These are phyloP conservation scores for Porogramme epimiltina DNA, from an alignment of 1,284 basidiomycete genomes.

Conservation along the genomic window DNA sequence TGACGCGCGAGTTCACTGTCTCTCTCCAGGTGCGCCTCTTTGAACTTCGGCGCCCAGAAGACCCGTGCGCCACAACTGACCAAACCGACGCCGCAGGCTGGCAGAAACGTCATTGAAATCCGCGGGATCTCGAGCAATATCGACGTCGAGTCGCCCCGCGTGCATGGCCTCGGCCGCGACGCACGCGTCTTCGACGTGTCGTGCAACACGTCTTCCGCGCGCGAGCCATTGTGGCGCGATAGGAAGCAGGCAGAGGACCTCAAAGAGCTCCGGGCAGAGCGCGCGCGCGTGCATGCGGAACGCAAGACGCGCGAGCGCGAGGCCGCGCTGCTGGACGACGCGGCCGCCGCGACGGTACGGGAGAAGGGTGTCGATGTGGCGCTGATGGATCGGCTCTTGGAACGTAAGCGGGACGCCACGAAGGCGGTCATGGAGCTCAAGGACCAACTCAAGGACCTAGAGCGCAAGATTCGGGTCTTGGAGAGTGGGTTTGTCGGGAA, in stretches of 20 bases:
- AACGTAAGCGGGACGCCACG: constrained; percentile 39
- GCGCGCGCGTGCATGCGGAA: constrained; percentile 37
- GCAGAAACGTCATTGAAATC: constrained; percentile 51
- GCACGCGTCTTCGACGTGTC: constrained; percentile 52
- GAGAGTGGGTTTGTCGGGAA: constrained; percentile 35
- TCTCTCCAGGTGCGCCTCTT: constrained; percentile 30
- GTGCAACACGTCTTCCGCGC: constrained; percentile 34
- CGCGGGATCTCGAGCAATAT: constrained; percentile 46
- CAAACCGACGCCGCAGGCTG: constrained; percentile 42
- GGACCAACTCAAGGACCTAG: constrained; percentile 40
- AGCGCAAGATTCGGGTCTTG: constrained; percentile 26
- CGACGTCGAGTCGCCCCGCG: constrained; percentile 49
- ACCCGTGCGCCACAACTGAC: too few species aligned
- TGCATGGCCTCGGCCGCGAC: constrained; percentile 44
- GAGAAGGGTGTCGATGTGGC: constrained; percentile 28
- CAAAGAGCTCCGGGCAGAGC: constrained; percentile 39
- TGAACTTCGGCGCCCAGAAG: too few species aligned
- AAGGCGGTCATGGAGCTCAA: constrained; percentile 40
- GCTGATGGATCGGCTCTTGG: constrained; percentile 46
- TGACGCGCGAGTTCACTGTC: constrained; percentile 35
- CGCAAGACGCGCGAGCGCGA: constrained; percentile 41
- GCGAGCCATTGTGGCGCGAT: constrained; percentile 11
- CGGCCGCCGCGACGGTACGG: constrained; percentile 42
- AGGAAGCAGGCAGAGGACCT: constrained; percentile 27
- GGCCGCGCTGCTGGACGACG: constrained; percentile 41